Base-by-base conservation (phyloP, 768 basidiomycete genomes). In the Chalciporus piperatus region DNA sequence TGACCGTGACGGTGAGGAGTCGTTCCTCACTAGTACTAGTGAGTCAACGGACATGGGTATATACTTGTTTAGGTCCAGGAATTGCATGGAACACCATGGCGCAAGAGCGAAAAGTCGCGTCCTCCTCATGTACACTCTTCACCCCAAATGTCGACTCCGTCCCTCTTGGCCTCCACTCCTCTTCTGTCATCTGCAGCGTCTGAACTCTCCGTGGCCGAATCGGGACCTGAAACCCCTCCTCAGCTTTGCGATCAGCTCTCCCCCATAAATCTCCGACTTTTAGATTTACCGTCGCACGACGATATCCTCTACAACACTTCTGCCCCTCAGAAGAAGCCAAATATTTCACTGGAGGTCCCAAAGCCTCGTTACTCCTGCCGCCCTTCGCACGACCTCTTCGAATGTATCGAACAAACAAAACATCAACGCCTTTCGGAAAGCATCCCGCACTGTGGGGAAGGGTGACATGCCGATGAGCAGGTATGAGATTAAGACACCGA, bases 401-500 rank as follows among this genome's bases (percentile, higher is more conserved):
- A 98, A 68, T 96, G 90, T 66, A 94, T 97, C 41, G 95, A 98
- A 70, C 87, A 90, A 61, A 84, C 85, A 17, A 80, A 82, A 57
- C 76, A 93, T 65, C 88, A 87, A 55, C 81, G 85, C 11, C 79
- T 98, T 41, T 79, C 82, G 12, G 93, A 96, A 69, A 73, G 87
- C 85, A 61, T 90, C 87, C 61, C 84, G 81, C 57, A 88, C 87
- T 16, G 89, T 89, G 42, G 92, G 90, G 67, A 98, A 99, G 2
- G 95, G 95, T 16, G 96, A 89, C 53, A 88, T 77, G 3, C 96
- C 96, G 17, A 92, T 95, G 46, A 99, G 80, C 49, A 99, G 79
- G 66, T 93, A 97, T 41, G 92, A 96, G 59, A 99, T 84, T 48
- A 99, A 81, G 30, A 98, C 90, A 16, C 96, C 96, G 20, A 97